phyloP scores from a whole-genome alignment of 257 asterid genomes.

The Fraxinus pennsylvanica region DNA sequence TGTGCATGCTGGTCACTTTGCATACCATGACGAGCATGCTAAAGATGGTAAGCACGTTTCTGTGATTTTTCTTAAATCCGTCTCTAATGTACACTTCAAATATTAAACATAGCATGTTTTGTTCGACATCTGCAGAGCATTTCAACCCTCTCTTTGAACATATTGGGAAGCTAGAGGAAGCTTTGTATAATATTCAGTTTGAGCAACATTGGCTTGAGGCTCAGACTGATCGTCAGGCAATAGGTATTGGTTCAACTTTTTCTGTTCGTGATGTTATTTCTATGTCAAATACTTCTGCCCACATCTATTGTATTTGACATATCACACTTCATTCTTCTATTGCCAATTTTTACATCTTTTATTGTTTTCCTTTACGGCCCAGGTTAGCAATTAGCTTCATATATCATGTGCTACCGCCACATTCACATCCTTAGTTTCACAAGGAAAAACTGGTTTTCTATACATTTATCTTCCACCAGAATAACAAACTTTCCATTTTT shows the following conservation, averaged over 20 bases:
- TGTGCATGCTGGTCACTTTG: slow-evolving; percentile 73
- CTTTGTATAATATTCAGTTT: slow-evolving; percentile 65
- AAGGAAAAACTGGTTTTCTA: too few species aligned
- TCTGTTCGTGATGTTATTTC: too few species aligned
- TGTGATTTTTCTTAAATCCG: neutral
- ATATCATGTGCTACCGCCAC: neutral
- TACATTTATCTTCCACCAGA: too few species aligned
- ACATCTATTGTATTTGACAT: neutral
- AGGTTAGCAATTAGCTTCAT: neutral
- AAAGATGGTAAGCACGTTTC: slow-evolving; percentile 68
- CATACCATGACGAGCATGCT: slow-evolving; percentile 87
- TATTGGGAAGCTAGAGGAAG: slow-evolving; percentile 50
- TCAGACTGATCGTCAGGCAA: slow-evolving; percentile 92
- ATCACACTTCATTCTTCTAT: neutral
- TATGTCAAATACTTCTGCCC: neutral
- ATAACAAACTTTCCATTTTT: too few species aligned
- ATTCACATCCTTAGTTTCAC: too few species aligned
- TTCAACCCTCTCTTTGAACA: slow-evolving; percentile 91
- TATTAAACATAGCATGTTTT: slow-evolving; percentile 18
- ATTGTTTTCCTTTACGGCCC: neutral
- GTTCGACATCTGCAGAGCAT: slow-evolving; percentile 60
- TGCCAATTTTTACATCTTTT: neutral
- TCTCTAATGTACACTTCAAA: neutral
- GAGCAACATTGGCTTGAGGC: slow-evolving; percentile 99
- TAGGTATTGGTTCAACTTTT: slow-evolving; percentile 43